phyloP scores from a whole-genome alignment of 2,329 filamentous ascomycete species.

The Ascosphaera apis region DNA sequence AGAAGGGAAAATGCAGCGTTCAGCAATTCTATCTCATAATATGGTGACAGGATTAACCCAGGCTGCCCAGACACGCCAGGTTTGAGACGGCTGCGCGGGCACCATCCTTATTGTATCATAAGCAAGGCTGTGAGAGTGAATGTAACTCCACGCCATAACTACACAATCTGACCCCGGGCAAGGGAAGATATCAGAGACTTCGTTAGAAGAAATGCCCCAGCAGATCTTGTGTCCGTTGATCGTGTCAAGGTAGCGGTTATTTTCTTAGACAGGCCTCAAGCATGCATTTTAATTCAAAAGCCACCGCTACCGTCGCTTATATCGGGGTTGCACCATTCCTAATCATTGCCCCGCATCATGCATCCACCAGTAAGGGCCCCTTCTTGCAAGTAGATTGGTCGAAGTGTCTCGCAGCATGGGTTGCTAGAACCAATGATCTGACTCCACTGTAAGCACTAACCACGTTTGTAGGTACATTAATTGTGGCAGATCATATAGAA shows the following conservation, averaged over 20 bases:
- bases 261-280: too few species aligned
- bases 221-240: too few species aligned
- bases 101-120: neutral
- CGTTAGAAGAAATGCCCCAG: too few species aligned
- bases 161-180: neutral
- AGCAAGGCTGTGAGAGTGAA: neutral
- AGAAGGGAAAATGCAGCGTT: too few species aligned
- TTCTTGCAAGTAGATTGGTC: neutral
- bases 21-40: too few species aligned
- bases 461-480: neutral
- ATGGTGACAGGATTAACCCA: too few species aligned
- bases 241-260: too few species aligned
- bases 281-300: too few species aligned
- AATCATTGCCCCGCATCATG: neutral
- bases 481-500: neutral
- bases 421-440: neutral
- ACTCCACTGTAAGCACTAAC: neutral
- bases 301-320: too few species aligned
- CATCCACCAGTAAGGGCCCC: neutral
- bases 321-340: neutral
- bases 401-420: neutral
- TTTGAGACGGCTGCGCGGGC: neutral
- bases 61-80: too few species aligned
- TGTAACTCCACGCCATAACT: neutral
- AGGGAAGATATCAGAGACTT: too few species aligned